Base-by-base conservation (phyloP, 345 rosid genomes). In the Citrus inodora region DNA sequence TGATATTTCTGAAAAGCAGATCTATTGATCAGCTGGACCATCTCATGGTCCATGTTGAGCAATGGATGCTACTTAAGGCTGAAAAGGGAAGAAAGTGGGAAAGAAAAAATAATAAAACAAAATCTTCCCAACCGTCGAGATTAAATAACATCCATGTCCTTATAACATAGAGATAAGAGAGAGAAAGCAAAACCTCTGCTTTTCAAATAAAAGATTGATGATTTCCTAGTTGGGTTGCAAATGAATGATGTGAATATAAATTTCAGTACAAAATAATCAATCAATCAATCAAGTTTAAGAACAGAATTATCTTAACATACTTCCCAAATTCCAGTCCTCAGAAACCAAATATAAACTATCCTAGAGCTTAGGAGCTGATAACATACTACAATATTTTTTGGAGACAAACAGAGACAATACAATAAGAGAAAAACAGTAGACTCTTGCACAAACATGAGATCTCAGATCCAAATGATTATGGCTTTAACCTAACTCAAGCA, bases 281-380 rank as follows among this genome's bases (percentile, higher is more conserved):
- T 70, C 7, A 69, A 74, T 68, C 46, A 65, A 71, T 70, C 76
- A 75, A 74, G 74, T 75, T 27, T 58, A 9, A 28, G 64, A 65
- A 59, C 35, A 66, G 32, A 70, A 75, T 55, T 73, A 72, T 73
- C 81, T 73, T 65, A 32, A 78, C 67, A 78, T 69, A 69, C 35
- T 78, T 70, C 32, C 59, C 76, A 82, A 67, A 73, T 78, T 48
- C 28, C 32, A 53, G 32, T n/a, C 33, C 51, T 64, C 11, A 35
- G 55, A 70, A 82, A 27, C 9, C 38, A 81, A 71, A 73, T 77
- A 66, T 46, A 70, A 70, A 33, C 77, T 79, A 71, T 67, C 33
- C 82, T 82, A 75, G 66, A 71, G 64, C 40, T 53, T 82, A 42
- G 79, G 40, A 27, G 55, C 73, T 70, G 73, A 67, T 73, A 78